These are phyloP conservation scores for Beauveria varroae DNA, from an alignment of 2,329 filamentous ascomycete species.

Conservation along the genomic window DNA sequence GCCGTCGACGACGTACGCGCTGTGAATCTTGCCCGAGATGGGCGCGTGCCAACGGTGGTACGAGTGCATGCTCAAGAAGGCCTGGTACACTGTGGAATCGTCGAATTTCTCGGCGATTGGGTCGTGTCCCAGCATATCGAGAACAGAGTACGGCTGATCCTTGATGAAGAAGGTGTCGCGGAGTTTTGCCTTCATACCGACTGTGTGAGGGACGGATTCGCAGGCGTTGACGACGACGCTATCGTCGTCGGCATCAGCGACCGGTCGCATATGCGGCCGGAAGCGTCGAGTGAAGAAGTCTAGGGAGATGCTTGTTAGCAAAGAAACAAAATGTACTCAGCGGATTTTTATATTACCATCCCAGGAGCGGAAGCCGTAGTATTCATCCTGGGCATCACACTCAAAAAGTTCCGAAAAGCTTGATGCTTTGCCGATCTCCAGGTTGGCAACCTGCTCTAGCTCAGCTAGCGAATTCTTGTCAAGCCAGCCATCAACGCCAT, in stretches of 20 bases:
- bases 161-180: conserved; percentile 63
- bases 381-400: conserved; percentile 46
- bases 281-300: conserved; percentile 60
- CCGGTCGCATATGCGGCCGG: conserved; percentile 44
- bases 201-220: conserved; percentile 52
- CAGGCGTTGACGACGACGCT: conserved; percentile 54
- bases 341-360: conserved; percentile 37
- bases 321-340: no score
- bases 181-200: conserved; percentile 41
- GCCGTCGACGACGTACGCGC: conserved; percentile 51
- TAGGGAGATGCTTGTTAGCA: conserved; percentile 7
- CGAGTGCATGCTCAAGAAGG: conserved; percentile 57
- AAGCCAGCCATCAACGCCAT: conserved; percentile 46
- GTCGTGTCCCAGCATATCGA: conserved; percentile 56
- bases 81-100: conserved; percentile 62
- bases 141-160: conserved; percentile 57
- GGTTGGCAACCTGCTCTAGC: conserved; percentile 45
- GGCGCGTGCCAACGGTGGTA: conserved; percentile 70
- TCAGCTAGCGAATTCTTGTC: conserved; percentile 39
- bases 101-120: conserved; percentile 45
- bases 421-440: conserved; percentile 30
- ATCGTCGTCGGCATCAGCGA: conserved; percentile 48
- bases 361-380: conserved; percentile 60
- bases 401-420: conserved; percentile 53
- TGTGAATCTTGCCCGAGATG: conserved; percentile 52